Percentiles rank a stretch among this genome's conserved stretches.
phyloP scores from a whole-genome alignment of 495 filamentous ascomycete species.

The Neurospora intermedia region DNA sequence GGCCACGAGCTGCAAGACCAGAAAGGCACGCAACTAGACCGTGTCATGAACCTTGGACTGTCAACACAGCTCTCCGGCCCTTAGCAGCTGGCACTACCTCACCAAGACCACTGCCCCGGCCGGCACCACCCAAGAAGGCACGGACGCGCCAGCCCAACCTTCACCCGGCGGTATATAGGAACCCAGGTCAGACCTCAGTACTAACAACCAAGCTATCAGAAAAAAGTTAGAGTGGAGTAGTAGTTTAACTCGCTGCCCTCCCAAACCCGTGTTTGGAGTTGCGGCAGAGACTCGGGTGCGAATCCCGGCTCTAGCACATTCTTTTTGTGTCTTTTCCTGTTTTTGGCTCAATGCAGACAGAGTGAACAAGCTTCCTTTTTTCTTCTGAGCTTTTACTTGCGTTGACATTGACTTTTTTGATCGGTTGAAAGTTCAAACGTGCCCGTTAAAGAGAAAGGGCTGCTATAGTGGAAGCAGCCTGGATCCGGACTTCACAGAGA shows the following conservation, averaged over 20 bases:
- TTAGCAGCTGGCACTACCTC: not conserved
- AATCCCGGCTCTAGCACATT: constrained; percentile 15
- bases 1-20: not conserved
- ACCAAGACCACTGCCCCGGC: not conserved
- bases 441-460: not conserved
- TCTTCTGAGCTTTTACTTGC: not conserved
- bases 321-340: not conserved
- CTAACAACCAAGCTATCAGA: not conserved
- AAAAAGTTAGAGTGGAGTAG: constrained; percentile 16
- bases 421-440: not conserved
- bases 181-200: not conserved
- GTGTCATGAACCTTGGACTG: not conserved
- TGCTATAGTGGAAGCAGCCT: not conserved
- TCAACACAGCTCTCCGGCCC: not conserved
- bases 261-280: constrained; percentile 4
- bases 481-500: accelerated
- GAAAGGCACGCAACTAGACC: accelerated
- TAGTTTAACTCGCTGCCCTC: constrained; percentile 20
- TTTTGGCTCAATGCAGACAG: not conserved
- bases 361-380: not conserved
- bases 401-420: not conserved
- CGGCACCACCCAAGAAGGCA: not conserved
- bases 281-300: constrained; percentile 16
- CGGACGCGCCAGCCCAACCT: not conserved
- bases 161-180: not conserved